A percentile compares a stretch with the other conserved stretches of the same genome.
These are phyloP conservation scores for Senna tora DNA, from an alignment of 306 rosid species.

Conservation along the genomic window DNA sequence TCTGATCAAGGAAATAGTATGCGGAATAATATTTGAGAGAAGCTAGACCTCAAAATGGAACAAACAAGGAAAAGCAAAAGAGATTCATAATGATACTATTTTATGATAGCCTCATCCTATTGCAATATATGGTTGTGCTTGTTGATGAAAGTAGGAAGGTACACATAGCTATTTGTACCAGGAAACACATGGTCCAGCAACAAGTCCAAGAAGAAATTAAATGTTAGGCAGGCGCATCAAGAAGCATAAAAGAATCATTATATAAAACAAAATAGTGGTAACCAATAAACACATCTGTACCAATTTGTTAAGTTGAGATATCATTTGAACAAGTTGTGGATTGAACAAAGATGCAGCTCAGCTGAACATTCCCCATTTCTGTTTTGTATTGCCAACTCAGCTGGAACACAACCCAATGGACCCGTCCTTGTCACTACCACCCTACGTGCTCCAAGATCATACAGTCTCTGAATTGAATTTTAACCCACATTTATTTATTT, in stretches of 20 bases:
- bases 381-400: slow-evolving; percentile 69
- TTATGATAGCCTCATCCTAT: neutral
- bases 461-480: slow-evolving; percentile 53
- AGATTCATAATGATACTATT: neutral
- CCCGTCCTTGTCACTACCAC: slow-evolving; percentile 88
- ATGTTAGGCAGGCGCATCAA: no score
- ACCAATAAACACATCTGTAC: slow-evolving; percentile 58
- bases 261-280: neutral
- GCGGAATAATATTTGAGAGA: neutral
- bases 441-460: slow-evolving; percentile 68
- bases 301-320: slow-evolving; percentile 53
- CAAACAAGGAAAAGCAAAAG: neutral
- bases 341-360: slow-evolving; percentile 63
- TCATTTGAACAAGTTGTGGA: slow-evolving; percentile 62
- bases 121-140: neutral
- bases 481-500: neutral
- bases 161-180: neutral
- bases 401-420: slow-evolving; percentile 88
- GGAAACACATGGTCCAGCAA: neutral
- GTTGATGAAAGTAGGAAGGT: neutral
- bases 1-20: no score
- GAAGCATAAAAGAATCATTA: no score
- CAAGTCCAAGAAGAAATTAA: no score
- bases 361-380: slow-evolving; percentile 53
- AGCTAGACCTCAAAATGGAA: slow-evolving; percentile 1